Evolutionary conservation across 768 basidiomycete species (phyloP).

Genomic region (Amanita thiersii): DNA sequence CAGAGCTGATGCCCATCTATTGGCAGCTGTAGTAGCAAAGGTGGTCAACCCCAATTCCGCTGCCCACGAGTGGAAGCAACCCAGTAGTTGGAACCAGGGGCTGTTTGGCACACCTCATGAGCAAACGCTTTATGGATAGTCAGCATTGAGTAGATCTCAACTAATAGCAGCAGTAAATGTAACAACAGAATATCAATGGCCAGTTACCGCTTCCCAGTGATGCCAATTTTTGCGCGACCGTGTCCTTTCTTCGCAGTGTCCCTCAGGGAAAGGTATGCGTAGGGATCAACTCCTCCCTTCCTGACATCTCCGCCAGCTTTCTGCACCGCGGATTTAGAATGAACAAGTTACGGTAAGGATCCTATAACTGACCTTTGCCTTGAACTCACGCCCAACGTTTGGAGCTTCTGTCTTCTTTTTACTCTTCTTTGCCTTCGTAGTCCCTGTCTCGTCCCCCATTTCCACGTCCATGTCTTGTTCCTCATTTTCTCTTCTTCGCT

Average conservation of each 20-base stretch:
- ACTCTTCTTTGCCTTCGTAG: slow-evolving; percentile 39
- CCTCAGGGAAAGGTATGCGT: slow-evolving; percentile 80
- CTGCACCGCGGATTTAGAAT: slow-evolving; percentile 32
- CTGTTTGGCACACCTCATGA: slow-evolving; percentile 71
- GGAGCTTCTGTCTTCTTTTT: slow-evolving; percentile 37
- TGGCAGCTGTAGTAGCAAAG: slow-evolving; percentile 47
- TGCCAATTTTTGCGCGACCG: slow-evolving; percentile 36
- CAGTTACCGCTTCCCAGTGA: slow-evolving; percentile 58
- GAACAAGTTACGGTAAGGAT: slow-evolving; percentile 4
- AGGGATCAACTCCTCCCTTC: slow-evolving; percentile 81
- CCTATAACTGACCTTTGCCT: slow-evolving; percentile 69
- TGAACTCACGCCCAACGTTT: slow-evolving; percentile 81
- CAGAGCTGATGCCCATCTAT: slow-evolving; percentile 54
- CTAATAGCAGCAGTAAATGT: slow-evolving; percentile 7
- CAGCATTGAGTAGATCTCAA: slow-evolving; percentile 7
- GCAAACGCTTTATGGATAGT: slow-evolving; percentile 59
- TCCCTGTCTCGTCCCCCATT: slow-evolving; percentile 62
- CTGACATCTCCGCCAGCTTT: slow-evolving; percentile 94
- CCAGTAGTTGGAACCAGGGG: slow-evolving; percentile 58
- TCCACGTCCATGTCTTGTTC: slow-evolving; percentile 54
- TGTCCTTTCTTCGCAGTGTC: slow-evolving; percentile 69
- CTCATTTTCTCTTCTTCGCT: slow-evolving; percentile 67
- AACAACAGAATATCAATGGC: slow-evolving; percentile 8
- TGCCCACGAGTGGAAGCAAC: slow-evolving; percentile 46
- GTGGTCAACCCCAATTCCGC: slow-evolving; percentile 30